Evolutionary conservation across 2,329 filamentous ascomycete species (phyloP).

Genomic region (Fusarium pseudograminearum): DNA sequence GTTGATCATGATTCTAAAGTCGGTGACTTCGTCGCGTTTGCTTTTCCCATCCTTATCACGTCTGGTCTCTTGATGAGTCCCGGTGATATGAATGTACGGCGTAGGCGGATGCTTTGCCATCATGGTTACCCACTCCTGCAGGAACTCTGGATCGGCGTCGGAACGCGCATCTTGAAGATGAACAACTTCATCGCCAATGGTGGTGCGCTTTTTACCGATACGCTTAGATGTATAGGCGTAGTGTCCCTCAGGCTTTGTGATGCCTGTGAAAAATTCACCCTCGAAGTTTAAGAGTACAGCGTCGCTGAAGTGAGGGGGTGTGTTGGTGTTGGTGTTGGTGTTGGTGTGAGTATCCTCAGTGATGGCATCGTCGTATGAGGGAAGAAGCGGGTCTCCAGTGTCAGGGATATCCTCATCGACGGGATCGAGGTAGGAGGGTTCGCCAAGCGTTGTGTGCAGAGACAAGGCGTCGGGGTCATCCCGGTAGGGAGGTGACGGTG

Average conservation of each 20-base stretch:
- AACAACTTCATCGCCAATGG: constrained; percentile 34
- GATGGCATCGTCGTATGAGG: constrained; percentile 5
- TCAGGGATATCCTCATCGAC: constrained; percentile 12
- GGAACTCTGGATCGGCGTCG: constrained; percentile 20
- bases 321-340: rapidly evolving
- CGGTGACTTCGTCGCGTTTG: constrained; percentile 28
- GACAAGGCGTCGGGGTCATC: constrained; percentile 42
- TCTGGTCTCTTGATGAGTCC: constrained; percentile 31
- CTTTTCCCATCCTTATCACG: constrained; percentile 36
- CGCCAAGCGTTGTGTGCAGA: constrained; percentile 33
- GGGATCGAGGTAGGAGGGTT: constrained; percentile 19
- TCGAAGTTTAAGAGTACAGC: neutral
- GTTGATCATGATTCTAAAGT: constrained; percentile 38
- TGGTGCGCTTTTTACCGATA: constrained; percentile 33
- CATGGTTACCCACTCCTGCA: constrained; percentile 28
- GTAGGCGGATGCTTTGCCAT: constrained; percentile 34
- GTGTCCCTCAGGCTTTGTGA: constrained; percentile 19
- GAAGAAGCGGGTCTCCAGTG: neutral
- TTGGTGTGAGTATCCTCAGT: neutral
- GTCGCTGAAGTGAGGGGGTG: too few species aligned
- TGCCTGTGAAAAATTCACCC: neutral
- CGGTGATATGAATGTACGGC: constrained; percentile 37
- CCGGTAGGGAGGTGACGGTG: neutral
- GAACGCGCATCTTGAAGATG: constrained; percentile 31
- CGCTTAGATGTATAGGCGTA: constrained; percentile 13